Evolutionary conservation across 176 grass and related monocot species (phyloP).

Genomic region (Triticum monococcum): DNA sequence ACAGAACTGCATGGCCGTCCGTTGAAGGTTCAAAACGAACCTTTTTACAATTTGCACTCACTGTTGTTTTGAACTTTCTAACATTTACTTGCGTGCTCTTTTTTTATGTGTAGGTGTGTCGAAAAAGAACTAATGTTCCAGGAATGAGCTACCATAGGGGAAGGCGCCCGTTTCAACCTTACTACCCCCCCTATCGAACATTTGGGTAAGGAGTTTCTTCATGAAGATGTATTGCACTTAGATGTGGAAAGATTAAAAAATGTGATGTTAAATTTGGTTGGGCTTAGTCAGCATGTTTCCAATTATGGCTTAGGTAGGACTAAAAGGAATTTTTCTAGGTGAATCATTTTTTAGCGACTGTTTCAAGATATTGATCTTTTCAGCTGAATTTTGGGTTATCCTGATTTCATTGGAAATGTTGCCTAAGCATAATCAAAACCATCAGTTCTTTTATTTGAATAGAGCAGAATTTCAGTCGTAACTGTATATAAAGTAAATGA

Average conservation of each 20-base stretch:
- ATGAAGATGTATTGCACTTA: not conserved
- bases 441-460: not conserved
- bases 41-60: not conserved
- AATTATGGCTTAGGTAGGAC: not conserved
- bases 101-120: constrained; percentile 51
- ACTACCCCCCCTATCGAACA: constrained; percentile 50
- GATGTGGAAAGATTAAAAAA: constrained; percentile 17
- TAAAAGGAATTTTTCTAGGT: not conserved
- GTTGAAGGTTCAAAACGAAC: constrained; percentile 49
- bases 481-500: not conserved
- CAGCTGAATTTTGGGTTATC: not conserved
- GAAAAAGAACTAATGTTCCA: constrained; percentile 81
- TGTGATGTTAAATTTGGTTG: not conserved
- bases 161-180: constrained; percentile 38
- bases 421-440: not conserved
- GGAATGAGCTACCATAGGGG: constrained; percentile 64
- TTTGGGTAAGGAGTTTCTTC: constrained; percentile 59
- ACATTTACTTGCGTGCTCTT: not conserved
- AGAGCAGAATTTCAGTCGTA: not conserved
- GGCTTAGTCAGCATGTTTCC: not conserved
- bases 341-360: not conserved
- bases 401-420: not conserved
- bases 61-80: not conserved
- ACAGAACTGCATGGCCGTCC: constrained; percentile 62
- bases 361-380: not conserved